Evolutionary conservation across 345 rosid genomes (phyloP), one percentile per base, ranked within the genome.

Genomic region (Arabis hirsuta): DNA sequence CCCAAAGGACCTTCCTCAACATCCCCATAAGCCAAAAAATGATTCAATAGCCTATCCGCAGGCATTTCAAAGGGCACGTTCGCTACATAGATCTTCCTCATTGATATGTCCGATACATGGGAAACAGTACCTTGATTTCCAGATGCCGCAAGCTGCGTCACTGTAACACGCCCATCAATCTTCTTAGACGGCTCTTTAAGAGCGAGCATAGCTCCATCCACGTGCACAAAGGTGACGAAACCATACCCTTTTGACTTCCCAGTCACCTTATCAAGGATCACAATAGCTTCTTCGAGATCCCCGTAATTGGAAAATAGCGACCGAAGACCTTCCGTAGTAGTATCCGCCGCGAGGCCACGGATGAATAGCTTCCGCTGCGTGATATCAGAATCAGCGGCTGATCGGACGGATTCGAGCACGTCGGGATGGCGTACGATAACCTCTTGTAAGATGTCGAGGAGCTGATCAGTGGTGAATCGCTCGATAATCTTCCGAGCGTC

Each of bases 1-100:
- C 97, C 97, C 51, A 91, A 54, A 1, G 97, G 97, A 5, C 97
- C 97, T 69, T 85, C 91, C 70, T 91, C 97, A 29, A 91, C 84
- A 65, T 91, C 96, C 6, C 97, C 97, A 44, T 84, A 91, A 68
- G 76, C 77, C 29, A 84, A 32, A 43, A 87, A 90, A 27, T 73
- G 85, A 11, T 78, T 76, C 68, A 81, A n/a, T 9, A 90, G 73
- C 82, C 85, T 88, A 45, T 84, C 92, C 5, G 88, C 81, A 1
- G 85, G 83, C 84, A 88, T 80, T 19, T 87, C 92, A 22, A 75
- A 69, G 2, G 89, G 88, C 10, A 91, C 97, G 26, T 88, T 89
- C 12, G 82, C 87, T 56, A 91, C 97, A 55, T 84, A 91, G 32
- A 91, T 91, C 82, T 91, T 91, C 88, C 97, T 83, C 81, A 65